phyloP scores from a whole-genome alignment of 768 basidiomycete genomes.

The Roridomyces roridus region DNA sequence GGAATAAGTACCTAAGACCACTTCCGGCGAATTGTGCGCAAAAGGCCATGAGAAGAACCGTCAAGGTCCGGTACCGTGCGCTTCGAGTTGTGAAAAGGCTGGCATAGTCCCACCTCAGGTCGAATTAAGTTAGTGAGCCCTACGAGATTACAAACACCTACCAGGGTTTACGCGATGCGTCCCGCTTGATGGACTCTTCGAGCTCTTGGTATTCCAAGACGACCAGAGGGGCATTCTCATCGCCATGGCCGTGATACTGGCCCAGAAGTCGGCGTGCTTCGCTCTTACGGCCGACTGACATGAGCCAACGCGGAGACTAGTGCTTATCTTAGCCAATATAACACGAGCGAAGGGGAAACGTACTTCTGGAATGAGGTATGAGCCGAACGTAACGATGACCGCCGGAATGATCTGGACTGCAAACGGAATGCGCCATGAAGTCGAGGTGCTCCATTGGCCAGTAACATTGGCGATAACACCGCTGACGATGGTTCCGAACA shows the following conservation, averaged over 20 bases:
- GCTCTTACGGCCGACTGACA: slow-evolving; percentile 53
- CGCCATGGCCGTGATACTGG: slow-evolving; percentile 59
- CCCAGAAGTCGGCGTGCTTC: slow-evolving; percentile 54
- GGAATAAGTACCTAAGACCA: slow-evolving; percentile 47
- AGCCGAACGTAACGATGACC: slow-evolving; percentile 26
- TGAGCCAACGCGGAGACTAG: slow-evolving; percentile 61
- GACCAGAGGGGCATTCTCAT: slow-evolving; percentile 56
- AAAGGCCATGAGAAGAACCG: slow-evolving; percentile 60
- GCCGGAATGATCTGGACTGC: slow-evolving; percentile 20
- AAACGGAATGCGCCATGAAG: slow-evolving; percentile 20
- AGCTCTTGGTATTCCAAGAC: slow-evolving; percentile 58
- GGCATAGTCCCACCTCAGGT: slow-evolving; percentile 54
- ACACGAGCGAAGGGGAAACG: neutral
- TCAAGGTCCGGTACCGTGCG: slow-evolving; percentile 50
- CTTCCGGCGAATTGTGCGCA: slow-evolving; percentile 66
- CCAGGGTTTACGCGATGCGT: slow-evolving; percentile 65
- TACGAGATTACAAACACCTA: slow-evolving; percentile 28
- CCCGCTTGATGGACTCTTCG: slow-evolving; percentile 52
- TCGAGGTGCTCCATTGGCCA: slow-evolving; percentile 4
- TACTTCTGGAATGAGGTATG: slow-evolving; percentile 46
- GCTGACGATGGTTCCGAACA: slow-evolving; percentile 8
- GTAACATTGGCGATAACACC: slow-evolving; percentile 11
- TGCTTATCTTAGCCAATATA: neutral
- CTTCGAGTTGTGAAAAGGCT: slow-evolving; percentile 54
- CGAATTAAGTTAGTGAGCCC: neutral